A percentile compares a stretch with the other conserved stretches of the same genome.
phyloP scores from a whole-genome alignment of 176 grass and related monocot species.

The Metroxylon sagu region DNA sequence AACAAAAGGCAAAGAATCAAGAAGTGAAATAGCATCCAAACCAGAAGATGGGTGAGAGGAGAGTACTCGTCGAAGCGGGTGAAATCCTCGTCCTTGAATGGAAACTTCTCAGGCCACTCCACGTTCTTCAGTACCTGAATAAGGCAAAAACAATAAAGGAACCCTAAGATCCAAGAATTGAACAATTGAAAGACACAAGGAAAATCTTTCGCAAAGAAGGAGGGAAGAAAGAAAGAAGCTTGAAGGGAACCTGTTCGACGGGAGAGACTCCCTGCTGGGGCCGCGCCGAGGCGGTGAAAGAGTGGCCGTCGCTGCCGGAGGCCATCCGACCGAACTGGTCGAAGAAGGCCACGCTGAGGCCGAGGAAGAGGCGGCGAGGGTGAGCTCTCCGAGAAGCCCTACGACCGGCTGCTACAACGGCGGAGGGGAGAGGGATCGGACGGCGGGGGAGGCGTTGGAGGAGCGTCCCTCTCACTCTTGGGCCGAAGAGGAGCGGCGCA shows the following conservation, averaged over 20 bases:
- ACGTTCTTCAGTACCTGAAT: slow-evolving; percentile 77
- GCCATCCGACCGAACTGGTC: slow-evolving; percentile 56
- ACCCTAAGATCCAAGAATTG: too few relatives aligned
- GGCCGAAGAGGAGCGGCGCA: slow-evolving; percentile 23
- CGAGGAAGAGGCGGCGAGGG: slow-evolving; percentile 64
- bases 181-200: not conserved
- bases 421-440: slow-evolving; percentile 10
- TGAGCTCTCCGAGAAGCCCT: slow-evolving; percentile 8
- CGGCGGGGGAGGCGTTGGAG: slow-evolving; percentile 3
- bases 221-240: not conserved
- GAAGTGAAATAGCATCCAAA: slow-evolving; percentile 20
- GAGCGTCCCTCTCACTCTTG: slow-evolving; percentile 28
- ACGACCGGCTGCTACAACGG: not conserved
- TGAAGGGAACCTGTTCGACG: slow-evolving; percentile 57
- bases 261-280: slow-evolving; percentile 59
- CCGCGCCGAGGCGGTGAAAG: slow-evolving; percentile 61
- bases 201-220: not conserved
- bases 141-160: too few relatives aligned
- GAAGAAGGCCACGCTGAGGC: slow-evolving; percentile 45
- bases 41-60: slow-evolving; percentile 11
- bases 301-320: slow-evolving; percentile 31
- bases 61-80: slow-evolving; percentile 86
- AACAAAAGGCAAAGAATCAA: not conserved
- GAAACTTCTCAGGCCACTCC: slow-evolving; percentile 84
- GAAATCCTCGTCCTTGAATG: slow-evolving; percentile 94